Conservation (phyloP, 495 filamentous ascomycete genomes). For the Neurospora discreta region DNA sequence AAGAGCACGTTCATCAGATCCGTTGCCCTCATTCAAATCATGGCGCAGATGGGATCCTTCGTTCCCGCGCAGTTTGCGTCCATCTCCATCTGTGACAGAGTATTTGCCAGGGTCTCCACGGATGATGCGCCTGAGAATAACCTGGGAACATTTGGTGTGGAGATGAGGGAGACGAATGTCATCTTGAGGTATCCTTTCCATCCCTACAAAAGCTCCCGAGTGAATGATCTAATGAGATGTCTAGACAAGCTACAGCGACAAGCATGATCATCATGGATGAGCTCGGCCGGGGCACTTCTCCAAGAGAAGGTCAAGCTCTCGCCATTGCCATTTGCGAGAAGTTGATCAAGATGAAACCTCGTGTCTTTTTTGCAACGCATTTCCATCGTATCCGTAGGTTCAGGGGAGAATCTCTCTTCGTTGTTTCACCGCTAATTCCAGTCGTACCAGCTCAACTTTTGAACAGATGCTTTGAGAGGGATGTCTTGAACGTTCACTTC, state of each 20-base stretch:
- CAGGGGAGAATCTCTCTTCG: not conserved
- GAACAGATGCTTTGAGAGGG: conserved; percentile 44
- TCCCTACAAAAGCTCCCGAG: conserved; percentile 31
- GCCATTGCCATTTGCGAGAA: conserved; percentile 84
- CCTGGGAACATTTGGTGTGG: conserved; percentile 83
- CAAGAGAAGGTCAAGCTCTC: conserved; percentile 76
- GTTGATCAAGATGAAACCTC: conserved; percentile 59
- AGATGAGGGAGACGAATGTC: conserved; percentile 93
- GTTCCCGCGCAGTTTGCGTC: conserved; percentile 77
- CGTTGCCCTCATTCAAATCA: conserved; percentile 72
- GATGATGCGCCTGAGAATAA: conserved; percentile 87
- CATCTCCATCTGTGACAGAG: conserved; percentile 66
- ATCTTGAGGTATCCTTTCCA: conserved; percentile 48
- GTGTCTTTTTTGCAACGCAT: conserved; percentile 90
- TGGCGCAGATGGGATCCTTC: conserved; percentile 90
- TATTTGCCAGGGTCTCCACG: conserved; percentile 79
- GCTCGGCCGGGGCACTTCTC: conserved; percentile 84
- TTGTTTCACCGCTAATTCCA: not conserved
- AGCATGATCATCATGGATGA: conserved; percentile 88
- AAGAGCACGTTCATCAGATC: conserved; percentile 92
- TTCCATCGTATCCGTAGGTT: conserved; percentile 60
- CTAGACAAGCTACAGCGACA: conserved; percentile 54
- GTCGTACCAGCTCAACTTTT: conserved; percentile 51
- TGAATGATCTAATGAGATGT: conserved; percentile 13
- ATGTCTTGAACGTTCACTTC: conserved; percentile 74